Base-by-base conservation (phyloP, 2,329 filamentous ascomycete genomes). In the Pyricularia sp. region DNA sequence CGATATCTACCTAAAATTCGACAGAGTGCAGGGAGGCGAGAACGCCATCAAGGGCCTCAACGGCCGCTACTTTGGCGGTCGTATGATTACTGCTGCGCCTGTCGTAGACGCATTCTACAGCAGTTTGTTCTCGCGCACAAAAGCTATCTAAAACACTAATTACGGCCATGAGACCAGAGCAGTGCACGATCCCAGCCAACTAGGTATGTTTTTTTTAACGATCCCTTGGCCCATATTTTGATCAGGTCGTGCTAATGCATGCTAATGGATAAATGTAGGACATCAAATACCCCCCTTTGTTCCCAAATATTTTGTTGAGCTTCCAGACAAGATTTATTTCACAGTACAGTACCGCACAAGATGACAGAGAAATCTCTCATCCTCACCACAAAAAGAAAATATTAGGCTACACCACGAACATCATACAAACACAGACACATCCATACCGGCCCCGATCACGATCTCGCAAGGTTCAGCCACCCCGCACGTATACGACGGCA, bases 101-200 rank as follows among this genome's bases (percentile, higher is more conserved):
- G 93, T 99, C 82, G 94, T 98, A 79, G 95, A 99, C 81, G 94
- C 94, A 77, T 93, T 99, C 82, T 99, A 98, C 88, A 95, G 92
- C 88, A 96, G 92, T 86, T 88, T 97, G 81, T 97, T 95, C 84
- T 92, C 91, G 80, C 90, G 92, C 79, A 92, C 91, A 75, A 91
- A 91, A 81, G 91, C 91, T 79, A 92, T 93, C 75, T 94, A 82
- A 85, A 83, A 82, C 79, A 82, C 84, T 87, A 86, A 86, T 85
- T 73, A 77, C 80, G 81, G 80, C 79, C 78, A 78, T 75, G 59
- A 63, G 26, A 63, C 59, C 59, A 63, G 59, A 26, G 28, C 23
- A 26, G 25, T 20, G 59, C 25, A 23, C 6, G 26, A 63, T 12
- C 59, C 26, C 59, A 28, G 5, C 25, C 26, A 4, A 63, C 59